Evolutionary conservation across 305 asterid species (phyloP).

Genomic region (Solanum hybrid): DNA sequence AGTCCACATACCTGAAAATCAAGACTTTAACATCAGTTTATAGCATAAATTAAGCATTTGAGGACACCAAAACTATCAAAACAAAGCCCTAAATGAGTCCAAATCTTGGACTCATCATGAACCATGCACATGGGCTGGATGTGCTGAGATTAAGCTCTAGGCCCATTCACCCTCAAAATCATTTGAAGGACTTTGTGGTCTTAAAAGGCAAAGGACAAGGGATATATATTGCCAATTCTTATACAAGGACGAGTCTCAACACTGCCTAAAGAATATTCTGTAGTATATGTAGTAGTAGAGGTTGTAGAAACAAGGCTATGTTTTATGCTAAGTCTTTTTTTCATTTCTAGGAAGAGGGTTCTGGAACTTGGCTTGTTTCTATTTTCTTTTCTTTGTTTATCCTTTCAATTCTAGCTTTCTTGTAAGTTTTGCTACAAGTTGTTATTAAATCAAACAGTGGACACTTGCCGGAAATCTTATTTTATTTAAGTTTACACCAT

Average conservation of each 20-base stretch:
- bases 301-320: background rate
- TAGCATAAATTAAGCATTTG: too few species aligned
- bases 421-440: background rate
- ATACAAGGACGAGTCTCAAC: background rate
- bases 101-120: too few species aligned
- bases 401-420: background rate
- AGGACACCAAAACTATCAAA: too few species aligned
- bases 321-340: background rate
- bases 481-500: background rate
- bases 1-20: too few species aligned
- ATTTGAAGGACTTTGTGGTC: background rate
- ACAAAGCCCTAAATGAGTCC: too few species aligned
- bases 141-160: background rate
- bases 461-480: background rate
- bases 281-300: background rate
- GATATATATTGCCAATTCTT: background rate
- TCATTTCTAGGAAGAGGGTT: background rate
- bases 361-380: background rate
- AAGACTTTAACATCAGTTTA: too few species aligned
- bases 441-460: background rate
- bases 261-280: too few species aligned
- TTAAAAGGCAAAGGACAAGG: background rate
- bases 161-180: background rate
- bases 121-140: background rate
- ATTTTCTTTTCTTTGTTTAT: background rate